Base-by-base conservation (phyloP, 2,329 filamentous ascomycete genomes). In the Penicillium sp. region DNA sequence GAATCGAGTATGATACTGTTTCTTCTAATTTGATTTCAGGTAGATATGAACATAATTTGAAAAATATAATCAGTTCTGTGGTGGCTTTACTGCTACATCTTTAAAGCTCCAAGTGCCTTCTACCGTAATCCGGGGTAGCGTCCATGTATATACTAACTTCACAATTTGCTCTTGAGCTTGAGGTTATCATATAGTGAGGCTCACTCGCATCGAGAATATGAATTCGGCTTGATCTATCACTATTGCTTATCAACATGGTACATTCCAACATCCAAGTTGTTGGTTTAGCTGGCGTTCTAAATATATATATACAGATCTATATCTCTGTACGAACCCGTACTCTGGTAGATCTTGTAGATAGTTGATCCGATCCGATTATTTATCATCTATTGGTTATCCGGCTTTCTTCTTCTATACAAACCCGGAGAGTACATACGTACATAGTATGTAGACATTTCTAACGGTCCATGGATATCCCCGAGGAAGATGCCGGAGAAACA, bases 401-500 rank as follows among this genome's bases (percentile, higher is more conserved):
- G 25, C 15, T 49, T 35, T 8, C 21, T 19, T 27, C 10, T 33
- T n/a, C 7, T 23, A 27, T 27, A 13, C n/a, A n/a, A n/a, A n/a
- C 8, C 8, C 4, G 8, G 23, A 41, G 19, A 36, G 21, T n/a
- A n/a, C n/a, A n/a, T n/a, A n/a, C n/a, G n/a, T n/a, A n/a, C n/a
- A n/a, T n/a, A n/a, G n/a, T 31, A 31, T 8, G 9, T 31, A 12
- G 29, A 31, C 9, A 10, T 23, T 23, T 23, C 21, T 23, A 23
- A 23, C 21, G 21, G 21, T 23, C 21, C 21, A 23, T 23, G 2
- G 3, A 3, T 23, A 23, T 23, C 21, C 21, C 21, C 21, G 3
- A 23, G 36, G 36, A 39, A 39, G 9, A 39, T 19, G 27, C 29
- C 55, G 49, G 55, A 53, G 36, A 57, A 57, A 53, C 55, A 17